Percentiles rank a stretch among this genome's conserved stretches.
These are phyloP conservation scores for Ceratocystis albifundus DNA, from an alignment of 2,329 filamentous ascomycete species.

Conservation along the genomic window DNA sequence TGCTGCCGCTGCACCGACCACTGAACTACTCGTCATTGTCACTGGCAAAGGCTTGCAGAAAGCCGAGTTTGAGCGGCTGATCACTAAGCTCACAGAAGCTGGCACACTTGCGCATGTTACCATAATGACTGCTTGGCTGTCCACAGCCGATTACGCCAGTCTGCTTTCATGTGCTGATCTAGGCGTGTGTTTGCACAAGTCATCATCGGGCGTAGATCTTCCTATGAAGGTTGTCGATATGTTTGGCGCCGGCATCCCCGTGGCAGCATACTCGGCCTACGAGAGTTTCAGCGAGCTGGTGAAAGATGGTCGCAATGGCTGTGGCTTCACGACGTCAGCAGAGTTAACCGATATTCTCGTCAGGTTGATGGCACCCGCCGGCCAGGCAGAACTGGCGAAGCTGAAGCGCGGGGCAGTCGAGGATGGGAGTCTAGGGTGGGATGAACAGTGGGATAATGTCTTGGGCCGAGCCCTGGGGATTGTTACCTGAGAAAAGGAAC, in stretches of 20 bases:
- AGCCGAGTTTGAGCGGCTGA: slow-evolving; percentile 56
- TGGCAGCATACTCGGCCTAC: slow-evolving; percentile 75
- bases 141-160: slow-evolving; percentile 68
- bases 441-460: slow-evolving; percentile 82
- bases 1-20: slow-evolving; percentile 40
- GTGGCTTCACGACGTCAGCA: slow-evolving; percentile 63
- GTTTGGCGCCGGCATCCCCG: slow-evolving; percentile 89
- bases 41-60: slow-evolving; percentile 88
- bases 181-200: slow-evolving; percentile 83
- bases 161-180: slow-evolving; percentile 78
- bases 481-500: slow-evolving; percentile 17
- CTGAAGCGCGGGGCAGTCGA: slow-evolving; percentile 58
- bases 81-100: slow-evolving; percentile 47
- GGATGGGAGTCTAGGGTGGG: slow-evolving; percentile 72
- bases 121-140: slow-evolving; percentile 75
- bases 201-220: slow-evolving; percentile 85
- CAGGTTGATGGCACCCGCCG: slow-evolving; percentile 47
- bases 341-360: slow-evolving; percentile 53
- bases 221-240: slow-evolving; percentile 99
- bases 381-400: slow-evolving; percentile 42
- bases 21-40: slow-evolving; percentile 66
- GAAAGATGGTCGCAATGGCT: slow-evolving; percentile 72
- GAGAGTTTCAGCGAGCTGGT: slow-evolving; percentile 88
- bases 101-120: slow-evolving; percentile 58
- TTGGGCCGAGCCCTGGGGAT: slow-evolving; percentile 59